These are phyloP conservation scores for Silybum marianum DNA, from an alignment of 129 eudicot genomes.

Conservation along the genomic window DNA sequence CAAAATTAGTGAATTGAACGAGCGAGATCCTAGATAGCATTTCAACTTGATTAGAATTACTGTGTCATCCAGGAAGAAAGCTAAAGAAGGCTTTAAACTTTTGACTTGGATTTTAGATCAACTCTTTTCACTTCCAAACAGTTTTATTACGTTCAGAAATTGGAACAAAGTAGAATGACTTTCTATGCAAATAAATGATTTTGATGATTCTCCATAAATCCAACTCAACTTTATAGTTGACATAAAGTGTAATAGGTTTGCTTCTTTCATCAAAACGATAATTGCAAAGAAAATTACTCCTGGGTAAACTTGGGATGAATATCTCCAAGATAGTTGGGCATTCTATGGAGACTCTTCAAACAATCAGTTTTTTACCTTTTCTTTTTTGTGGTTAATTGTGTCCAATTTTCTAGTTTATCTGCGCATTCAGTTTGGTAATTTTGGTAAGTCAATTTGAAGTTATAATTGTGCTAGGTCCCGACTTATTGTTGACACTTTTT, in stretches of 20 bases:
- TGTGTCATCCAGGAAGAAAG: no score
- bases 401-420: background rate
- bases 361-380: background rate
- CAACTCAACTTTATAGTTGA: no score
- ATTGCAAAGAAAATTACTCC: no score
- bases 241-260: no score
- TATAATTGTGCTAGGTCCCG: background rate
- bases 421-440: background rate
- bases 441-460: constrained; percentile 1
- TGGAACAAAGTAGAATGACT: no score
- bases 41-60: no score
- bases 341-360: background rate
- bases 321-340: background rate
- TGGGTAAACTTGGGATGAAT: background rate
- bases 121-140: background rate
- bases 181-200: no score
- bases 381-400: background rate
- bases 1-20: no score
- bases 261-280: no score
- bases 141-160: background rate
- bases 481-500: background rate
- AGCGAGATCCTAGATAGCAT: no score
- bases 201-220: no score
- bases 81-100: no score
- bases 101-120: background rate